Percentiles rank a stretch among this genome's conserved stretches.
phyloP scores from a whole-genome alignment of 192 early-diverging fungal species.

The Phlyctochytrium bullatum region DNA sequence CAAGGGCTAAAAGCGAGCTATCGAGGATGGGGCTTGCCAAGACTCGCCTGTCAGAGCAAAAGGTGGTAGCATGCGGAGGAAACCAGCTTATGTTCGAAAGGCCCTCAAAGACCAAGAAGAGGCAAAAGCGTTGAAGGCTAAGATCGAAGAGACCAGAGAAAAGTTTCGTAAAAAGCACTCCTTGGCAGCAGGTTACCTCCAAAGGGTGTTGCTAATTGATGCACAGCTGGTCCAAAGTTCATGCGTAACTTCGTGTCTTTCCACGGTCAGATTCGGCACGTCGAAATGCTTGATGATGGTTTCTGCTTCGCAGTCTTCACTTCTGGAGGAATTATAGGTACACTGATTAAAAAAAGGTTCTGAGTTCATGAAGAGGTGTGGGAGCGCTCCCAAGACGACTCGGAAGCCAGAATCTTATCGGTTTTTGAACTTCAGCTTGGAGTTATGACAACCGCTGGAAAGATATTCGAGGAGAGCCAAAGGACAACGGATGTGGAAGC shows the following conservation, averaged over 20 bases:
- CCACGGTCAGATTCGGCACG: background rate
- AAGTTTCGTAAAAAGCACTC: constrained; percentile 17
- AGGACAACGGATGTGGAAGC: background rate
- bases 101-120: constrained; percentile 15
- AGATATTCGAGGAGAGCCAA: background rate
- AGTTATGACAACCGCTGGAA: background rate
- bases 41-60: constrained; percentile 21
- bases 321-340: background rate
- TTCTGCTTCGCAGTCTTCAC: background rate
- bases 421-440: background rate
- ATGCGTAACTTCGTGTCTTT: background rate
- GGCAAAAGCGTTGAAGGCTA: constrained; percentile 13
- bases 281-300: background rate
- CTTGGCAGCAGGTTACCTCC: constrained; percentile 14
- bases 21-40: constrained; percentile 11
- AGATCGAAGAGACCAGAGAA: constrained; percentile 10
- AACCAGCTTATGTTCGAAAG: no score
- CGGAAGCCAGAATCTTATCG: background rate
- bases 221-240: background rate
- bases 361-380: background rate
- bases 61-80: no score
- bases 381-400: background rate
- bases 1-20: constrained; percentile 22
- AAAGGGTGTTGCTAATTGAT: background rate
- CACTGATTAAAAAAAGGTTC: background rate